These are phyloP conservation scores for Pelagophyceae sp. DNA, from an alignment of 352 stramenopile genomes.

Conservation along the genomic window DNA sequence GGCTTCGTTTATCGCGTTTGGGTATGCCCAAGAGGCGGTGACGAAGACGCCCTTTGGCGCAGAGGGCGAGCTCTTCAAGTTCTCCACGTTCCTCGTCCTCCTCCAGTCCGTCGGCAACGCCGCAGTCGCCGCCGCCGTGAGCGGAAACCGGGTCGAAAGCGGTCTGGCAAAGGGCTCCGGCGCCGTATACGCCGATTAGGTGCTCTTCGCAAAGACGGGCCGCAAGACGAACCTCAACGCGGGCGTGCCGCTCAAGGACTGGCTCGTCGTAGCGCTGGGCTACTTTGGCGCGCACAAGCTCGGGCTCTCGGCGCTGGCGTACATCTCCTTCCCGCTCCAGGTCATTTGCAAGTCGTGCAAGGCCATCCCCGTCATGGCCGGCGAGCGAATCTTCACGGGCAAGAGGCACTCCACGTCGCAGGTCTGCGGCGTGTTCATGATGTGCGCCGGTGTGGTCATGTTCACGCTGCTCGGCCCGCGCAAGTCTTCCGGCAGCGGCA, in stretches of 20 bases:
- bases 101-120: constrained; percentile 6
- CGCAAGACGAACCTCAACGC: neutral
- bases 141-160: no score
- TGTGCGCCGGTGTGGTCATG: neutral
- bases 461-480: neutral
- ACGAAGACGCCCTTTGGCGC: neutral
- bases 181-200: no score
- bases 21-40: neutral
- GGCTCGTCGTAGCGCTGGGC: neutral
- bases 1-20: neutral
- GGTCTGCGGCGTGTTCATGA: neutral
- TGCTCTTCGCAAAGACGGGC: neutral
- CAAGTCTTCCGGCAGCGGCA: neutral
- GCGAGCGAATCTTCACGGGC: neutral
- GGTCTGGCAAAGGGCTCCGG: no score
- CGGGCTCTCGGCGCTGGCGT: neutral
- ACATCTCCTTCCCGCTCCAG: constrained; percentile 9
- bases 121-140: neutral
- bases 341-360: constrained; percentile 8
- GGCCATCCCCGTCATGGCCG: constrained; percentile 4
- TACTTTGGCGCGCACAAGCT: constrained; percentile 3
- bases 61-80: neutral
- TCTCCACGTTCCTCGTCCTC: constrained; percentile 1
- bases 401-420: neutral
- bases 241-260: neutral